Evolutionary conservation across 257 asterid species (phyloP), one percentile per base, ranked within the genome.

Genomic region (Prunella vulgaris): DNA sequence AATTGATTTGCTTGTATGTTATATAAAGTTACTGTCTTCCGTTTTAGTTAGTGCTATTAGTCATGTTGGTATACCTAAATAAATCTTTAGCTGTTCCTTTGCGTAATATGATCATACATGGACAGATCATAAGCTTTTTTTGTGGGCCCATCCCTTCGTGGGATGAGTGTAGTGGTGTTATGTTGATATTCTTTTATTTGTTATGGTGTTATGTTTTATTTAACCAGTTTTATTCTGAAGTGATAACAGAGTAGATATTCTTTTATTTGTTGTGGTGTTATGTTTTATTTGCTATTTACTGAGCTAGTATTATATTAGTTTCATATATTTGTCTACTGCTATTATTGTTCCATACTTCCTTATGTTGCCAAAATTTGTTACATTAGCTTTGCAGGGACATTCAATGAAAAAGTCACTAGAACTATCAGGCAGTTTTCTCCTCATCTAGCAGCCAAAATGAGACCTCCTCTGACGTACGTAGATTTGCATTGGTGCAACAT

Each of bases 391-490:
- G 98, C 95, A 74, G 96, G 94, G 69, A 85, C 97, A 61, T 93
- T 88, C 76, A 90, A 84, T 85, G 98, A 93, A 81, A 93, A 93
- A 76, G 90, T 85, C 56, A 88, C 97, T 4, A 86, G 97, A 90
- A 85, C 89, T 44, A 88, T 90, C 67, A 80, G 98, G 51, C 96
- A 88, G 81, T 83, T 93, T 79, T 93, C 98, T 77, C 98, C 98
- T 35, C 98, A 88, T 77, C 75, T 90, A 61, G 98, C 98, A 73
- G 97, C 98, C 79, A 93, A 93, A 84, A 88, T 93, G 97, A 90
- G 98, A 79, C 98, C 98, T 51, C 84, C 88, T 59, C 97, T 85
- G 21, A 90, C 94, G 98, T 90, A 72, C 82, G 96, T 80, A 42
- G 46, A 22, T 52, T 54, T 30, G 18, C 35, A 1, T 24, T 53